phyloP scores from a whole-genome alignment of 2,329 filamentous ascomycete species.

The Neonectria sp. region DNA sequence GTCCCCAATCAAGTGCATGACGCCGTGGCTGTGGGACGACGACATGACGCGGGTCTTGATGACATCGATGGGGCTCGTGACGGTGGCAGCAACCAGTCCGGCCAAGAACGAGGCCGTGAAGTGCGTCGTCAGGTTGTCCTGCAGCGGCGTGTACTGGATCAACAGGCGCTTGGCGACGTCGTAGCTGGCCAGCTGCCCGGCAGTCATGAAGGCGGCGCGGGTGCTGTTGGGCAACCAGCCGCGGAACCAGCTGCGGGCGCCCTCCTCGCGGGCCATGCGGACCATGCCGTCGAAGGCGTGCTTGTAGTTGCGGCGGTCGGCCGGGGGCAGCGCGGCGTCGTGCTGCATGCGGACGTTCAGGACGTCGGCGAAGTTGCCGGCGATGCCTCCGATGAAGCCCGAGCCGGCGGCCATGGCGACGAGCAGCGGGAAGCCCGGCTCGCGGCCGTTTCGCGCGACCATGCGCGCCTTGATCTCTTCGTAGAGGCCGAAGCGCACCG shows the following conservation, averaged over 20 bases:
- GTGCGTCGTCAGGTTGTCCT: constrained; percentile 81
- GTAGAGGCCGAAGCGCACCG: constrained; percentile 96
- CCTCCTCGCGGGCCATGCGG: constrained; percentile 91
- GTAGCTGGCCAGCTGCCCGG: constrained; percentile 86
- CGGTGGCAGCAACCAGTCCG: constrained; percentile 86
- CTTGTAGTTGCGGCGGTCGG: constrained; percentile 87
- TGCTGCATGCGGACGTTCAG: constrained; percentile 99
- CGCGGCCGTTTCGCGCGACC: constrained; percentile 63
- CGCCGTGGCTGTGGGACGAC: constrained; percentile 64
- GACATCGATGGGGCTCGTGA: constrained; percentile 89
- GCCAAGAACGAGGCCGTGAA: constrained; percentile 84
- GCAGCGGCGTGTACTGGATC: constrained; percentile 75
- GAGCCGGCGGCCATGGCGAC: constrained; percentile 87
- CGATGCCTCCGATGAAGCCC: constrained; percentile 89
- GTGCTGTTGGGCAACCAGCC: constrained; percentile 88
- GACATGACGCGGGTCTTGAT: constrained; percentile 93
- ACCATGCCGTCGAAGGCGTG: constrained; percentile 89
- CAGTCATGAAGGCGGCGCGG: constrained; percentile 90
- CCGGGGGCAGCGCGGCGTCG: constrained; percentile 81
- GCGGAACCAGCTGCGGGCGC: constrained; percentile 81
- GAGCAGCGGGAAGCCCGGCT: constrained; percentile 81
- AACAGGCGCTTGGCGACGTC: constrained; percentile 84
- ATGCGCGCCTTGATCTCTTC: constrained; percentile 86
- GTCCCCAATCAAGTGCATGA: constrained; percentile 74
- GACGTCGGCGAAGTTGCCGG: constrained; percentile 95